Conservation (phyloP, 768 basidiomycete species). For the Leccinum disarticulatum region DNA sequence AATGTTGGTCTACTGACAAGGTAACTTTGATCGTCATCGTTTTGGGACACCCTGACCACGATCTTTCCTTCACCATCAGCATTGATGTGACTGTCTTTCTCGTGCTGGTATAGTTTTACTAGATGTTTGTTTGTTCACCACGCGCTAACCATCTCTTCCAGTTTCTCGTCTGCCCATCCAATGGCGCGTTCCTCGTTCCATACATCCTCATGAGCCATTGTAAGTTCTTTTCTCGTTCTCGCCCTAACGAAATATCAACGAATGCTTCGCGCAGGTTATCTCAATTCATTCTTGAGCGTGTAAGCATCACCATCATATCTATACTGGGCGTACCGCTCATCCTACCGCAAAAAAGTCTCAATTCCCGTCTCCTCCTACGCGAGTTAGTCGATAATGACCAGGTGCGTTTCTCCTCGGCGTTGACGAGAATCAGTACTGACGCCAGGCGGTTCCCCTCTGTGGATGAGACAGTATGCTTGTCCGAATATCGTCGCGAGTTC, state of each 20-base stretch:
- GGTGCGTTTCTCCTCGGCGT: constrained; percentile 6
- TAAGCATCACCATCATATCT: constrained; percentile 13
- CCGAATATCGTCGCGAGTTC: constrained; percentile 27
- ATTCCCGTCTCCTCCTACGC: constrained; percentile 29
- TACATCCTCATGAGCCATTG: constrained; percentile 41
- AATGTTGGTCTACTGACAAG: constrained; percentile 38
- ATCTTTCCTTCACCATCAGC: constrained; percentile 15
- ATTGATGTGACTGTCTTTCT: constrained; percentile 31
- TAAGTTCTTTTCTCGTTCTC: constrained; percentile 8
- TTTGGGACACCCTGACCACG: not conserved
- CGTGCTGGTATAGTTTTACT: constrained; percentile 18
- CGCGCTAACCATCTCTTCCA: constrained; percentile 11
- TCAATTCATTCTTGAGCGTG: constrained; percentile 40
- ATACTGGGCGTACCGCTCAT: not conserved
- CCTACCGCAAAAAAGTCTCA: constrained; percentile 21
- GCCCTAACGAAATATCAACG: not conserved
- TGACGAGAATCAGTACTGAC: not conserved
- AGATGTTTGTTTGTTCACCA: not conserved
- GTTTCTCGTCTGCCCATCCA: constrained; percentile 37
- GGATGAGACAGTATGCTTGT: constrained; percentile 19
- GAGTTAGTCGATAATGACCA: constrained; percentile 29
- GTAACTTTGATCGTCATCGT: constrained; percentile 11
- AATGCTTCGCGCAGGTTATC: constrained; percentile 28
- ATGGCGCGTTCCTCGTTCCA: constrained; percentile 37
- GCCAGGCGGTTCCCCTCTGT: not conserved